These are phyloP conservation scores for Vitis rotundifolia DNA, from an alignment of 164 flowering plant species.

Conservation along the genomic window DNA sequence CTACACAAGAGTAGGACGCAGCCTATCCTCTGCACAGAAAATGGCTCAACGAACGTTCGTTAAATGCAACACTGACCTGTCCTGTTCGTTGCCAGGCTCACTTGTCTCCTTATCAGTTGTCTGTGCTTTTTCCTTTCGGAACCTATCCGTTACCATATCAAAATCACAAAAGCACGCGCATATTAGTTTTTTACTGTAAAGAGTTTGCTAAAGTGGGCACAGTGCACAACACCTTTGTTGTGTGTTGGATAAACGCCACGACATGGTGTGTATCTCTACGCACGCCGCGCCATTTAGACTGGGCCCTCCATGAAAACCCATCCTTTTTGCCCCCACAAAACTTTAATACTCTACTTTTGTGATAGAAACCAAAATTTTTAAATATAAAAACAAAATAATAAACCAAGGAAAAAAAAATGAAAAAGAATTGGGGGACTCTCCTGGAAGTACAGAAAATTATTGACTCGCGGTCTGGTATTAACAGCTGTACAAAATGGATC, in stretches of 20 bases:
- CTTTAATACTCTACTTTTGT: not conserved
- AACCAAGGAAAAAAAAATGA: not conserved
- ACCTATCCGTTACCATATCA: not conserved
- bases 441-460: too few species aligned
- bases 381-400: not conserved
- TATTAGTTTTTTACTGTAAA: constrained; percentile 13
- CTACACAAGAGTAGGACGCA: too few species aligned
- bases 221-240: constrained; percentile 10
- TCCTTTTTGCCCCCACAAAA: constrained; percentile 2
- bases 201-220: constrained; percentile 22
- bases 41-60: not conserved
- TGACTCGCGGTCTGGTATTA: not conserved
- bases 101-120: too few species aligned
- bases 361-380: not conserved
- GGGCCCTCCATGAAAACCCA: not conserved
- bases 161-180: constrained; percentile 21
- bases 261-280: not conserved
- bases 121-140: too few species aligned
- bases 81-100: not conserved
- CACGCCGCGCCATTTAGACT: not conserved
- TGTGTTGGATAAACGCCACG: not conserved
- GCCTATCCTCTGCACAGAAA: too few species aligned
- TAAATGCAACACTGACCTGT: not conserved
- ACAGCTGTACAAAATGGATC: not conserved
- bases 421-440: not conserved